Base-by-base conservation (phyloP, 192 early-diverging fungal species). In the Phlyctochytrium bullatum region DNA sequence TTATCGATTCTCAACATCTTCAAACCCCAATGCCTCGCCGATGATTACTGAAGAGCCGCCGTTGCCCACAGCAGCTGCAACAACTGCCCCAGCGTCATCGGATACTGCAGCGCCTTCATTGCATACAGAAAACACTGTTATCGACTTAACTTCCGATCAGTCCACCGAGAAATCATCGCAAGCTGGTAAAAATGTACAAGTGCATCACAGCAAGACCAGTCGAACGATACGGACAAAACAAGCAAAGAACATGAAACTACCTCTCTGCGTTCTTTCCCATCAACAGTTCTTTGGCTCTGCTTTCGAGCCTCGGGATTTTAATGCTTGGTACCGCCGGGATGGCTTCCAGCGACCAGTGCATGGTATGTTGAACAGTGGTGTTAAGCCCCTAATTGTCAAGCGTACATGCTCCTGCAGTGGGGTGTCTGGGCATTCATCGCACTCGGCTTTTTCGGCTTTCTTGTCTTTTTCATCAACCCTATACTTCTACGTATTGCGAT, bases 281-380 rank as follows among this genome's bases (percentile, higher is more conserved):
- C 64, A 62, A 27, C 52, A 64, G 51, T 78, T 77, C 54, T 78
- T 67, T 57, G 56, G 40, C 12, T 34, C 58, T 28, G 34, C 47
- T 6, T 78, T 69, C 57, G 76, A 75, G 10, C 67, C 73, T 2
- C 34, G 27, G 34, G 12, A 36, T 20, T 77, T 80, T 58, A 82
- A 82, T 58, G 64, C 67, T 20, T 82, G 80, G 80, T 77, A 62
- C 30, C 59, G 65, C 36, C 2, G 34, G 31, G 75, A 80, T 36
- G 76, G 74, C 14, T 78, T 62, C 65, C 54, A 73, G 47, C 32
- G 61, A 50, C 80, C 80, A 1, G 66, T 73, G n/a, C 72, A 82
- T 64, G 57, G 75, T 82, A 65, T 32, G 62, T 51, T 1, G 1
- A 17, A 12, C 6, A 47, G 6, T 54, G 29, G 10, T 3, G 23